Evolutionary conservation across 1,284 basidiomycete genomes (phyloP).

Genomic region (Ceratobasidium sp.): DNA sequence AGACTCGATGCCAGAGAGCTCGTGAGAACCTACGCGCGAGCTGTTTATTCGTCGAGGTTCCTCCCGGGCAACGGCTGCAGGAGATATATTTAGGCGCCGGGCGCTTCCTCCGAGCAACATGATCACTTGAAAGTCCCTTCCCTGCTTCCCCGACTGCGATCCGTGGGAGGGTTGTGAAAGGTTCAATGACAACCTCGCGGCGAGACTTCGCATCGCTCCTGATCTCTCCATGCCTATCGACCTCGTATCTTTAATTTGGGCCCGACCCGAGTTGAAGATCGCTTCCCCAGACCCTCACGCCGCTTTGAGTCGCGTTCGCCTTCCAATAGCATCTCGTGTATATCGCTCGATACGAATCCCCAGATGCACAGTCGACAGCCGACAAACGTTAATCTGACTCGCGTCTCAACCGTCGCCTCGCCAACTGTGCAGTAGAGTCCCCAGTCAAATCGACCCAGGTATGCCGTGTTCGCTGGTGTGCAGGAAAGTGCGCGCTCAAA

Average conservation of each 20-base stretch:
- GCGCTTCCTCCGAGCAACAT: too few relatives aligned
- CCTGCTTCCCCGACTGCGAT: too few relatives aligned
- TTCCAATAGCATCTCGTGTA: conserved; percentile 1
- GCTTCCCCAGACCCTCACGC: neutral
- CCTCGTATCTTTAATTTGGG: neutral
- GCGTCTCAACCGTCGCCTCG: neutral
- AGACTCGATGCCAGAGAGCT: too few relatives aligned
- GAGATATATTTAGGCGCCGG: too few relatives aligned
- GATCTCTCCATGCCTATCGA: too few relatives aligned
- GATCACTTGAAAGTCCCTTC: too few relatives aligned
- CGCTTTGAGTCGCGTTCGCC: neutral
- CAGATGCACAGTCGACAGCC: neutral
- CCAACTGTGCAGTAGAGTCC: neutral
- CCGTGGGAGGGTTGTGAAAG: too few relatives aligned
- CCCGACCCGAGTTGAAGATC: neutral
- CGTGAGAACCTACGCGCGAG: too few relatives aligned
- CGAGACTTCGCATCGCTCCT: too few relatives aligned
- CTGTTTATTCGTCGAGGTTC: too few relatives aligned
- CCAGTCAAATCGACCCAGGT: neutral
- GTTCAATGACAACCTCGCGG: too few relatives aligned
- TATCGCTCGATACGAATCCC: neutral
- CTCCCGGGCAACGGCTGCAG: too few relatives aligned
- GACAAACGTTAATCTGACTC: neutral
- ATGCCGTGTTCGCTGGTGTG: neutral
- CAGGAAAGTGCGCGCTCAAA: neutral